A percentile compares a stretch with the other conserved stretches of the same genome.
These are phyloP conservation scores for Trichoderma brevicompactum DNA, from an alignment of 2,329 filamentous ascomycete genomes.

Conservation along the genomic window DNA sequence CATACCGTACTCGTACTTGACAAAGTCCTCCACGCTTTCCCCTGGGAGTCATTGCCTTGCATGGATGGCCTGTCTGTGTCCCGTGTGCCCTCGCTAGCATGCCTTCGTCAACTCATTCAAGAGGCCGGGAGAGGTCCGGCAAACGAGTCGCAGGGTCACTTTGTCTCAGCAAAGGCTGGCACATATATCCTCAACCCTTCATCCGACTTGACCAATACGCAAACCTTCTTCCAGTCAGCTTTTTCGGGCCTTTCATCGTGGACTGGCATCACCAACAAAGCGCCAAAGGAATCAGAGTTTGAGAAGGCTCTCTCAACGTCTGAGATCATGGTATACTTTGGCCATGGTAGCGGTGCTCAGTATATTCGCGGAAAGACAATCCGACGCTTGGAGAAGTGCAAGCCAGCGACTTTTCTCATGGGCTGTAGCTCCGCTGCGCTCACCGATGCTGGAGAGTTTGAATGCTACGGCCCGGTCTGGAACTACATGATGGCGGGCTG, in stretches of 20 bases:
- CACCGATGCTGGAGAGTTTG: constrained; percentile 79
- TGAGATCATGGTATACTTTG: constrained; percentile 88
- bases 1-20: constrained; percentile 92
- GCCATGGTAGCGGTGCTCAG: constrained; percentile 91
- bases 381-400: constrained; percentile 74
- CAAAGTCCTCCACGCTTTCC: constrained; percentile 86
- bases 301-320: constrained; percentile 65
- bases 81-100: constrained; percentile 83
- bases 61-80: constrained; percentile 80
- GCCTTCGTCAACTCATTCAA: constrained; percentile 75
- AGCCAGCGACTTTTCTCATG: constrained; percentile 83
- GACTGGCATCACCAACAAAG: constrained; percentile 68
- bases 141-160: constrained; percentile 50
- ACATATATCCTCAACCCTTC: constrained; percentile 90
- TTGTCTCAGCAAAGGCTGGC: constrained; percentile 60
- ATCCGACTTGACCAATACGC: constrained; percentile 79
- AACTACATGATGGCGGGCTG: constrained; percentile 89
- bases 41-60: constrained; percentile 94
- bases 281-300: constrained; percentile 79
- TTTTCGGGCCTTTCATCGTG: constrained; percentile 72
- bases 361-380: constrained; percentile 88
- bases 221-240: constrained; percentile 69
- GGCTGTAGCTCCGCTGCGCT: constrained; percentile 88
- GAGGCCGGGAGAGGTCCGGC: constrained; percentile 44
- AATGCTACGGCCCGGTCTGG: constrained; percentile 86